Conservation (phyloP, 306 rosid species). For the Fragaria nilgerrensis region DNA sequence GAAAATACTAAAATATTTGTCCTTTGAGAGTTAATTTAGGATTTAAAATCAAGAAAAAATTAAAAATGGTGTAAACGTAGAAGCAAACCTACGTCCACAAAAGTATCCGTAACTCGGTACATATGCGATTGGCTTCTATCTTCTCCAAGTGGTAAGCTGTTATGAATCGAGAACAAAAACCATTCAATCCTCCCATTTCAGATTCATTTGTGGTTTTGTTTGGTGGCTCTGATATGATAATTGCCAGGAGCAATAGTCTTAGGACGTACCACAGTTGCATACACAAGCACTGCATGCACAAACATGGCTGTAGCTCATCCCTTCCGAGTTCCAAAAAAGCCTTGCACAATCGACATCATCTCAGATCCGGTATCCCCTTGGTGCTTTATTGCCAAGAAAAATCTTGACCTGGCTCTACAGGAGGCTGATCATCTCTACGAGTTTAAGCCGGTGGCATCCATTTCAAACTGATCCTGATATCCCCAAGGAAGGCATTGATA, state of each 20-base stretch:
- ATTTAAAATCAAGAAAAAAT: no score
- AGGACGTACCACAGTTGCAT: background rate
- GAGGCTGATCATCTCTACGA: slow-evolving; percentile 55
- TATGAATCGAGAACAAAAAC: background rate
- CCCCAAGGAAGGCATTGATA: slow-evolving; percentile 69
- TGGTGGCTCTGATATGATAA: background rate
- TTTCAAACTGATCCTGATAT: slow-evolving; percentile 64
- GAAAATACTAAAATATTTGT: no score
- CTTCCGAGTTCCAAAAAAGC: slow-evolving; percentile 41
- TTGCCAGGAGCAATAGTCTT: background rate
- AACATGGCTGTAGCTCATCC: slow-evolving; percentile 47
- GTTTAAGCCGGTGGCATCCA: slow-evolving; percentile 82
- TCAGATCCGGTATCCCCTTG: slow-evolving; percentile 85
- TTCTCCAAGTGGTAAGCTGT: background rate
- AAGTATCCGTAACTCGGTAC: background rate
- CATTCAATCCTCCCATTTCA: background rate
- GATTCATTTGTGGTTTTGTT: background rate
- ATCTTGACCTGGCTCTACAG: slow-evolving; percentile 75
- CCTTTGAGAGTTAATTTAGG: no score
- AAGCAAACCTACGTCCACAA: background rate
- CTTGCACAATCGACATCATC: slow-evolving; percentile 52
- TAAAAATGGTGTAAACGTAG: background rate
- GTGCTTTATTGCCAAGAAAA: slow-evolving; percentile 76
- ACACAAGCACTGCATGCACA: slow-evolving; percentile 18
- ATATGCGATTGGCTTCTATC: background rate